Conservation (phyloP, 495 filamentous ascomycete species). For the Saxophila tyrrhenica region DNA sequence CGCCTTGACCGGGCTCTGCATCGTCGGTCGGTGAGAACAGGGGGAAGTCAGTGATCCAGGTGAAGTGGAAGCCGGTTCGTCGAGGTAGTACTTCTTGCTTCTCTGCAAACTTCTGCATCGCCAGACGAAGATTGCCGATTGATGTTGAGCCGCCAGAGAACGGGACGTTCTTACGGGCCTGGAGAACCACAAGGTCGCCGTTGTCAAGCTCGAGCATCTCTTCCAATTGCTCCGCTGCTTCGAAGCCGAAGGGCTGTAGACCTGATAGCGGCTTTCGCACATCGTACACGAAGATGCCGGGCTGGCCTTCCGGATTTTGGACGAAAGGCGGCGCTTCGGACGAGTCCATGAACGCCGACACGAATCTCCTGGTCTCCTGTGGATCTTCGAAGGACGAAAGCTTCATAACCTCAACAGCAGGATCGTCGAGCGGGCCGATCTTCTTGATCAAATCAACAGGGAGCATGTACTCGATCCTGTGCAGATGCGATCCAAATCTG, state of each 20-base stretch:
- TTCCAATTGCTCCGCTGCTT: constrained; percentile 50
- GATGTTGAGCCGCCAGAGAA: constrained; percentile 61
- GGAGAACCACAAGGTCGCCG: constrained; percentile 67
- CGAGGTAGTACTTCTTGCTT: constrained; percentile 43
- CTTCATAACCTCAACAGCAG: constrained; percentile 62
- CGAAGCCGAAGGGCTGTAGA: constrained; percentile 60
- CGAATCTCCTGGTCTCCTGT: constrained; percentile 44
- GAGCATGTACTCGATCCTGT: constrained; percentile 48
- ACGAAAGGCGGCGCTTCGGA: constrained; percentile 50
- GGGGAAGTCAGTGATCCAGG: constrained; percentile 85
- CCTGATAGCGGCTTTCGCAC: constrained; percentile 58
- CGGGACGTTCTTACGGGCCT: constrained; percentile 55
- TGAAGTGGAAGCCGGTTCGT: constrained; percentile 48
- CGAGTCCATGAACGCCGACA: constrained; percentile 55
- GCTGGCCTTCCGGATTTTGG: constrained; percentile 55
- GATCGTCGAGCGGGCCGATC: constrained; percentile 51
- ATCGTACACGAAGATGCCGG: constrained; percentile 66
- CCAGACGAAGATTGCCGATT: constrained; percentile 64
- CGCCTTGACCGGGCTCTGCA: constrained; percentile 70
- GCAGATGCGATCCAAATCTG: constrained; percentile 51
- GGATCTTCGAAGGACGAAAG: constrained; percentile 40
- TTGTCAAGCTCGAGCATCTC: constrained; percentile 44
- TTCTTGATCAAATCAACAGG: constrained; percentile 56
- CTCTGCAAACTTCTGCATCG: constrained; percentile 57
- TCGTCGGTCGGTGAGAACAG: constrained; percentile 67